Conservation (phyloP, 495 filamentous ascomycete species). For the Tuber magnatum region DNA sequence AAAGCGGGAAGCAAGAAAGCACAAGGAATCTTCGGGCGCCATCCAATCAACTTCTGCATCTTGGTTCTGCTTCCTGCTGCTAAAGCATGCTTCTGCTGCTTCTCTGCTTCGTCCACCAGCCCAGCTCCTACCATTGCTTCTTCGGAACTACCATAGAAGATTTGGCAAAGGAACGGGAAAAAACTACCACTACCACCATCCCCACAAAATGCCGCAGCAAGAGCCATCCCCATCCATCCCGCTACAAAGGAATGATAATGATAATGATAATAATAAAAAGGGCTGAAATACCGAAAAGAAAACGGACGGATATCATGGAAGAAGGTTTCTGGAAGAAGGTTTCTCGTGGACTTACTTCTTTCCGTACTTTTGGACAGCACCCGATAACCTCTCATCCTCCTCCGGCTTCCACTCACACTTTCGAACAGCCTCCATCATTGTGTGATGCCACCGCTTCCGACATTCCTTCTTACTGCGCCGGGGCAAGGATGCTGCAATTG, state of each 20-base stretch:
- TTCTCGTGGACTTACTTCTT: conserved; percentile 30
- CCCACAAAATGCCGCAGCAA: neutral
- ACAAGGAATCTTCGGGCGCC: neutral
- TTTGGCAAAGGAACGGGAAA: neutral
- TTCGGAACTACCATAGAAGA: neutral
- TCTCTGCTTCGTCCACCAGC: neutral
- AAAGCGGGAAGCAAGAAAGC: neutral
- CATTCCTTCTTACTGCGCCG: conserved; percentile 46
- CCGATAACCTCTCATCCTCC: conserved; percentile 43
- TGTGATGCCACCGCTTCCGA: conserved; percentile 45
- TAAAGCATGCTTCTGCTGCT: neutral
- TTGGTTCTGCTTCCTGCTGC: neutral
- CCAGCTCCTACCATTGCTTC: neutral
- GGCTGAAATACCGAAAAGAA: neutral
- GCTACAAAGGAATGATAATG: neutral
- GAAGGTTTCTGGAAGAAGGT: neutral
- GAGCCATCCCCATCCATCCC: neutral
- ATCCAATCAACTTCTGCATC: neutral
- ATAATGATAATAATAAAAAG: neutral
- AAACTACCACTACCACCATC: neutral
- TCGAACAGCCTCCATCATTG: conserved; percentile 42
- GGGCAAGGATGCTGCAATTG: conserved; percentile 43
- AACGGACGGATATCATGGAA: neutral
- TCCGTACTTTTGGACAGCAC: conserved; percentile 43
- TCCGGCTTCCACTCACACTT: conserved; percentile 45